Percentiles rank a stretch among this genome's conserved stretches.
phyloP scores from a whole-genome alignment of 768 basidiomycete genomes.

The Phallus indusiatus region DNA sequence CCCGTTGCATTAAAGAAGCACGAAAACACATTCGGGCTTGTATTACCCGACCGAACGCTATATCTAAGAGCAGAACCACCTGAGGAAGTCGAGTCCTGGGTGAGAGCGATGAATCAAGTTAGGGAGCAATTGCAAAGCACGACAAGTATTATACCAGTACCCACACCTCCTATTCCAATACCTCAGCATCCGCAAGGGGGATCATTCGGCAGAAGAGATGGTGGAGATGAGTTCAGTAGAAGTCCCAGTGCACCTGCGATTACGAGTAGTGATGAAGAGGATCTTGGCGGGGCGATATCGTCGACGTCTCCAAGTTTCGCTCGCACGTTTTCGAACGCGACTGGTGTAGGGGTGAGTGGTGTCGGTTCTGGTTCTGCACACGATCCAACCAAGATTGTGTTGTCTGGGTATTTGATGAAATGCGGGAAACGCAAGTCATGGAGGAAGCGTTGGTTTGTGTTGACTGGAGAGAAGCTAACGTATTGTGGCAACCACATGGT shows the following conservation, averaged over 20 bases:
- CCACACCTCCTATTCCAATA: constrained; percentile 21
- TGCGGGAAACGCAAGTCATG: constrained; percentile 91
- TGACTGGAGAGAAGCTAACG: constrained; percentile 79
- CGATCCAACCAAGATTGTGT: constrained; percentile 69
- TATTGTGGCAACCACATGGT: constrained; percentile 97
- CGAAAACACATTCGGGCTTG: constrained; percentile 80
- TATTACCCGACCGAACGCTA: constrained; percentile 83
- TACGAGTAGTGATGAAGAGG: constrained; percentile 77
- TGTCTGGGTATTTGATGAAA: constrained; percentile 93
- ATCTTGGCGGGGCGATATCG: constrained; percentile 36
- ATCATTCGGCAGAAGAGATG: constrained; percentile 19
- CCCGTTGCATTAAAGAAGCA: constrained; percentile 85
- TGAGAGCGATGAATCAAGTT: constrained; percentile 69
- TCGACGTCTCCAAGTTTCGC: constrained; percentile 22
- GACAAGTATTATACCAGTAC: constrained; percentile 35
- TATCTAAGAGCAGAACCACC: constrained; percentile 74
- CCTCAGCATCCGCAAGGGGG: constrained; percentile 34
- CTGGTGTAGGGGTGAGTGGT: constrained; percentile 15
- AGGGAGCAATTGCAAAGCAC: constrained; percentile 54
- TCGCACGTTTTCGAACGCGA: constrained; percentile 33
- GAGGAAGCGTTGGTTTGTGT: constrained; percentile 95
- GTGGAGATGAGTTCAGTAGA: constrained; percentile 12
- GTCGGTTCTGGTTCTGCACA: constrained; percentile 21
- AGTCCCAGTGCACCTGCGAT: constrained; percentile 33
- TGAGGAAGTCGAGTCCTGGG: constrained; percentile 77